A percentile compares a stretch with the other conserved stretches of the same genome.
Evolutionary conservation across 2,329 filamentous ascomycete species (phyloP).

Genomic region (Claviceps sp.): DNA sequence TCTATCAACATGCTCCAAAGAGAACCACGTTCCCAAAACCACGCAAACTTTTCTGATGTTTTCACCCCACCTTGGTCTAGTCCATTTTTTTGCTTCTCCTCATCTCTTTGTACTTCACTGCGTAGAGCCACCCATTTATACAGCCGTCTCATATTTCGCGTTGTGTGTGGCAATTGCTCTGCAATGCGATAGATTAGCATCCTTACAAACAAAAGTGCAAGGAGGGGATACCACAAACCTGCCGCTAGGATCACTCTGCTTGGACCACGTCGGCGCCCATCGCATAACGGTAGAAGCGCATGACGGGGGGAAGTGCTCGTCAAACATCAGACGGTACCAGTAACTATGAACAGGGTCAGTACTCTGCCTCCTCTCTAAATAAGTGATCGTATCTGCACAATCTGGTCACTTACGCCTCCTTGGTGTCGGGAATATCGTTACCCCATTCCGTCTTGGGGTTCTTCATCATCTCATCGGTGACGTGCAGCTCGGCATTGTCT

Average conservation of each 20-base stretch:
- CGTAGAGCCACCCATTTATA: constrained; percentile 13
- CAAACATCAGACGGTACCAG: constrained; percentile 98
- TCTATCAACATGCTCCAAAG: not conserved
- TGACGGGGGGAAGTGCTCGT: constrained; percentile 89
- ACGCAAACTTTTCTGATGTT: not conserved
- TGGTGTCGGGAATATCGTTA: constrained; percentile 79
- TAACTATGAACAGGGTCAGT: constrained; percentile 37
- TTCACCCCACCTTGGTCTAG: not conserved
- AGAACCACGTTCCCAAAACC: not conserved
- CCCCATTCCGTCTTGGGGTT: constrained; percentile 97
- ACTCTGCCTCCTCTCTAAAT: not conserved
- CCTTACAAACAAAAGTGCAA: not conserved
- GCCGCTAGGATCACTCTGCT: constrained; percentile 91
- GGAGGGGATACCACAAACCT: constrained; percentile 36
- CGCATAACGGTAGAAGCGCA: constrained; percentile 90
- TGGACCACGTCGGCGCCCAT: constrained; percentile 95
- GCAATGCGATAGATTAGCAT: constrained; percentile 10
- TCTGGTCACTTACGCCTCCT: constrained; percentile 61
- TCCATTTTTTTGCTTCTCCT: not conserved
- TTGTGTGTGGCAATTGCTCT: constrained; percentile 67
- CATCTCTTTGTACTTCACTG: not conserved
- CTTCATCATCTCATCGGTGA: constrained; percentile 97
- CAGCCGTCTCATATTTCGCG: constrained; percentile 52
- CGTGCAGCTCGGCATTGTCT: constrained; percentile 77
- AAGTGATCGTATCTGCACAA: not conserved